Evolutionary conservation across 768 basidiomycete species (phyloP).

Genomic region (Hygrocybe coccinea): DNA sequence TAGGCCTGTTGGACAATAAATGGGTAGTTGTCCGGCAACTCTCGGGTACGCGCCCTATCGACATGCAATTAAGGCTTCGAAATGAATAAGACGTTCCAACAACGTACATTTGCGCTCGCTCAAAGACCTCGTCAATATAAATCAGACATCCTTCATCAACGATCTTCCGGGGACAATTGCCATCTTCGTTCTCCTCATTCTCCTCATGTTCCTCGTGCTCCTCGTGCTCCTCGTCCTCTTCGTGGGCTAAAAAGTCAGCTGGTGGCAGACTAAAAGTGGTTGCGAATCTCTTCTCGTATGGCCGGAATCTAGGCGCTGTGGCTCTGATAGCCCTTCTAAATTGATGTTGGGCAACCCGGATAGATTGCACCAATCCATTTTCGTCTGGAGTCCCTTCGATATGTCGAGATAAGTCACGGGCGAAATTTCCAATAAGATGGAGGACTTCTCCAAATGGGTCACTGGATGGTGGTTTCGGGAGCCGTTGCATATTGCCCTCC

Average conservation of each 20-base stretch:
- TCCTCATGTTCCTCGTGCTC: too few species aligned
- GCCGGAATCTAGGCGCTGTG: slow-evolving; percentile 57
- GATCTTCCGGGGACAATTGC: neutral
- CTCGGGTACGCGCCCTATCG: slow-evolving; percentile 60
- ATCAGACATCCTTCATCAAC: slow-evolving; percentile 21
- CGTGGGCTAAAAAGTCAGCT: slow-evolving; percentile 35
- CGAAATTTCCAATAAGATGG: slow-evolving; percentile 43
- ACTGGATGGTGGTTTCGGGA: slow-evolving; percentile 50
- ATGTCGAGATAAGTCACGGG: slow-evolving; percentile 37
- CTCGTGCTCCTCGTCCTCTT: slow-evolving; percentile 35
- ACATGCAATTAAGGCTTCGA: neutral
- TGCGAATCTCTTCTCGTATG: slow-evolving; percentile 32
- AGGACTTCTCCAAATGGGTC: slow-evolving; percentile 58
- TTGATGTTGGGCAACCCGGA: slow-evolving; percentile 43
- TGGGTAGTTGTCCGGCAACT: slow-evolving; percentile 63
- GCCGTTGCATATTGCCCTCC: slow-evolving; percentile 23
- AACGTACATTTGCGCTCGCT: slow-evolving; percentile 44
- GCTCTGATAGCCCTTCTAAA: slow-evolving; percentile 46
- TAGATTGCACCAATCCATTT: slow-evolving; percentile 51
- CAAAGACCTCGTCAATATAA: slow-evolving; percentile 51
- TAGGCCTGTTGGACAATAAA: slow-evolving; percentile 53
- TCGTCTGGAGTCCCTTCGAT: slow-evolving; percentile 51
- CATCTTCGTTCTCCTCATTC: slow-evolving; percentile 7
- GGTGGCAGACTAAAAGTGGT: slow-evolving; percentile 14
- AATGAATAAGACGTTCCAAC: neutral